These are phyloP conservation scores for Fragosphaeria purpurea DNA, from an alignment of 2,329 filamentous ascomycete genomes.

Conservation along the genomic window DNA sequence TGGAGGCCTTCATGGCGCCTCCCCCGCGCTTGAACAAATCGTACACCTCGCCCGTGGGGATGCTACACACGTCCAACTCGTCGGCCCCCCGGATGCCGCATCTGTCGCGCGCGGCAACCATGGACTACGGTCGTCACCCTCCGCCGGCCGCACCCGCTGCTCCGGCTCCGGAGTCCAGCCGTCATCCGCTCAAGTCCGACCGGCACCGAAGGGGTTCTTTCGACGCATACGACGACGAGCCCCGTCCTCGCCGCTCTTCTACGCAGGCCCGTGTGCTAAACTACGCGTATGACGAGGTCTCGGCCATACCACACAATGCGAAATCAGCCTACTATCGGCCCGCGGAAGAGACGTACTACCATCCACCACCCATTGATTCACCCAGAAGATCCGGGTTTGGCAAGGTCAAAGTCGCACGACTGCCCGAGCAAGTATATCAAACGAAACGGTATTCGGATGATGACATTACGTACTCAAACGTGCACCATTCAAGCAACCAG, in stretches of 20 bases:
- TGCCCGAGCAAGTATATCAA: slow-evolving; percentile 11
- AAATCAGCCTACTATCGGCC: slow-evolving; percentile 1
- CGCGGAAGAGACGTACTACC: slow-evolving; percentile 5
- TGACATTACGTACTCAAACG: slow-evolving; percentile 12
- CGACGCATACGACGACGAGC: slow-evolving; percentile 11
- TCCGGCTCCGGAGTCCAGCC: slow-evolving; percentile 4
- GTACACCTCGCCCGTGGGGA: slow-evolving; percentile 12
- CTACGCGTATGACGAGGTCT: slow-evolving; percentile 5
- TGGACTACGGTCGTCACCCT: slow-evolving; percentile 10
- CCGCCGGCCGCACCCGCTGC: slow-evolving; percentile 7
- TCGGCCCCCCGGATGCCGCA: slow-evolving; percentile 8
- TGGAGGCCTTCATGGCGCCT: slow-evolving; percentile 11
- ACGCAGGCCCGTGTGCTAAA: slow-evolving; percentile 1
- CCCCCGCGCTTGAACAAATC: slow-evolving; percentile 19
- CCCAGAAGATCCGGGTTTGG: slow-evolving; percentile 6
- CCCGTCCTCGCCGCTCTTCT: not conserved
- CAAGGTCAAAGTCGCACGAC: slow-evolving; percentile 6
- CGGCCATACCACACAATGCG: not conserved
- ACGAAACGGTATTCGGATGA: slow-evolving; percentile 13
- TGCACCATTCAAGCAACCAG: slow-evolving; percentile 8
- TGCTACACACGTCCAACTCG: slow-evolving; percentile 13
- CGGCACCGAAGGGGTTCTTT: slow-evolving; percentile 11
- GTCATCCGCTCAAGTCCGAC: slow-evolving; percentile 8
- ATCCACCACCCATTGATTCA: not conserved
- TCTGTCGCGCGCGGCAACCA: slow-evolving; percentile 12